Base-by-base conservation (phyloP, 208 protist genomes). In the Borovskyia barvae region DNA sequence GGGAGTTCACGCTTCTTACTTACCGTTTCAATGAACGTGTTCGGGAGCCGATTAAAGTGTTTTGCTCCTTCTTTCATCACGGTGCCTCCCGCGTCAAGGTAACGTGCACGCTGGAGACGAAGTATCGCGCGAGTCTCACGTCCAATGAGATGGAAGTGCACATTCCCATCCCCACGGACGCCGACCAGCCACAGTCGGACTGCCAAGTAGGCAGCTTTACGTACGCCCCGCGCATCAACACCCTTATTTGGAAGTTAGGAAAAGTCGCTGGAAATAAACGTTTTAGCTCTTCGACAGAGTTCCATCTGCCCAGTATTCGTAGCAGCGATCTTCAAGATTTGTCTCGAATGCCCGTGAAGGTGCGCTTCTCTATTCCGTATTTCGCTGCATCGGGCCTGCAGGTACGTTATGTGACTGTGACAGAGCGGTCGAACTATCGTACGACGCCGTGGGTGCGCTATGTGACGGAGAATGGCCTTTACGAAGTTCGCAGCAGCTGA, bases 361-460 rank as follows among this genome's bases (percentile, higher is more conserved):
- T 99, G 49, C 87, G 97, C 51, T 99, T 99, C 74, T 94, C 98
- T 62, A 99, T 99, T 54, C 98, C 98, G 11, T 99, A 98, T 76
- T 98, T 98, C 59, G 97, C 97, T 1, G 93, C 98, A 8, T 99
- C 97, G 0, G 98, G 98, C 37, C 93, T 99, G 29, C 97, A 99
- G 76, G 98, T 99, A 47, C 89, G 98, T 15, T 99, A 99, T 61
- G 74, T 99, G 19, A 99, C 99, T 80, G 93, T 99, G 41, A 86
- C 95, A 24, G 98, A 99, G 81, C 95, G 97, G 70, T 92, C 77
- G 24, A 95, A 97, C 65, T 99, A 99, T 66, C 75, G 97, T 64
- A 95, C 97, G 4, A 70, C 98, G 15, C 97, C 98, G 30, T 99
- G 98, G 98, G 98, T 99, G 41, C 86, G 98, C n/a, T 99, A 99